phyloP scores from a whole-genome alignment of 768 basidiomycete genomes.

The Pleurotus sapidus region DNA sequence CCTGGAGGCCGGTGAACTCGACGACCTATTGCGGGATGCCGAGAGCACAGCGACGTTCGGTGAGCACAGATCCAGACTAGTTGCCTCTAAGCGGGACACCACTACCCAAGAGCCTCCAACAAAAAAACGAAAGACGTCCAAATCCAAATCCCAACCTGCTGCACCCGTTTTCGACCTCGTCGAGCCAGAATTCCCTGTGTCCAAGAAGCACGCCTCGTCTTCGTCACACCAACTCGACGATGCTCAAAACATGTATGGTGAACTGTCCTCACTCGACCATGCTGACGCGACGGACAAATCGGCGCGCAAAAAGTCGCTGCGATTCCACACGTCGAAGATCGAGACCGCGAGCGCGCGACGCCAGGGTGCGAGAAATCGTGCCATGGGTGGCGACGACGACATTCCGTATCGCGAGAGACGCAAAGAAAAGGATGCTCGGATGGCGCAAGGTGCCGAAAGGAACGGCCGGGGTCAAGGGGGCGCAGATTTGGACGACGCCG shows the following conservation, averaged over 20 bases:
- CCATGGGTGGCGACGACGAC: conserved; percentile 91
- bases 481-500: conserved; percentile 63
- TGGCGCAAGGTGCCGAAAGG: conserved; percentile 51
- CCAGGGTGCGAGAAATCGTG: conserved; percentile 65
- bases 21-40: conserved; percentile 55
- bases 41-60: conserved; percentile 9
- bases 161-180: conserved; percentile 63
- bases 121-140: conserved; percentile 57
- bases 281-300: conserved; percentile 83
- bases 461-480: conserved; percentile 51
- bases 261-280: conserved; percentile 61
- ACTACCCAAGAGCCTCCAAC: conserved; percentile 39
- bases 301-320: conserved; percentile 76
- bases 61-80: conserved; percentile 14
- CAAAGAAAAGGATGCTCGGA: conserved; percentile 56
- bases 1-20: conserved; percentile 47
- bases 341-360: conserved; percentile 77
- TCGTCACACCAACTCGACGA: conserved; percentile 29
- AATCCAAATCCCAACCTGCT: conserved; percentile 23
- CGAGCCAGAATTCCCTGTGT: conserved; percentile 69
- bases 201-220: conserved; percentile 26
- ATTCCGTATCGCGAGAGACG: conserved; percentile 81
- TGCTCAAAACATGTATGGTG: conserved; percentile 55
- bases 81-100: conserved; percentile 19
- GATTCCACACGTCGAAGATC: conserved; percentile 93